Percentiles rank a stretch among this genome's conserved stretches.
These are phyloP conservation scores for Ambrosiella cleistominuta DNA, from an alignment of 2,329 filamentous ascomycete species.

Conservation along the genomic window DNA sequence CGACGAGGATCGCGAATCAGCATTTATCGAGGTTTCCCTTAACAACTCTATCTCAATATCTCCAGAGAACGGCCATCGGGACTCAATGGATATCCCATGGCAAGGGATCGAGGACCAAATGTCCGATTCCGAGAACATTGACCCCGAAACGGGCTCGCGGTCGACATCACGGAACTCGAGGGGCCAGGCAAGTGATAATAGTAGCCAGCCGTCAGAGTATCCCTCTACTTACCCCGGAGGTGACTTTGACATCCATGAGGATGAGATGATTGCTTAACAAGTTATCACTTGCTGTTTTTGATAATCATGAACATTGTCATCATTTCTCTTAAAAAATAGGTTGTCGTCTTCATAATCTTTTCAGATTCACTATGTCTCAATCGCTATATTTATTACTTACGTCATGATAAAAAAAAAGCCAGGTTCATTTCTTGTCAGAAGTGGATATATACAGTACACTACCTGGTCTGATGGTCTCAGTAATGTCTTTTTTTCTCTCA, in stretches of 20 bases:
- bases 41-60: not conserved
- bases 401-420: not conserved
- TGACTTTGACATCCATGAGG: constrained; percentile 27
- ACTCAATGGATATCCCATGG: constrained; percentile 39
- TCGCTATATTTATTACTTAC: not conserved
- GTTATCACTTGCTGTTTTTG: not conserved
- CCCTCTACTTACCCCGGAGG: constrained; percentile 30
- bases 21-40: not conserved
- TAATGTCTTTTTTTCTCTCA: not conserved
- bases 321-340: not conserved
- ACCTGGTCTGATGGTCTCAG: not conserved
- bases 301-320: not conserved
- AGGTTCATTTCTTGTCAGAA: not conserved
- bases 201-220: constrained; percentile 39
- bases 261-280: constrained; percentile 15
- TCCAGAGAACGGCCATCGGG: constrained; percentile 13
- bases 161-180: not conserved
- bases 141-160: constrained; percentile 19
- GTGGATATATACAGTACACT: constrained; percentile 1
- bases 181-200: constrained; percentile 16
- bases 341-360: not conserved
- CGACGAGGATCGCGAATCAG: constrained; percentile 15
- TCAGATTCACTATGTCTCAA: not conserved
- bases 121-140: constrained; percentile 34
- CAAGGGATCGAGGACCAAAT: constrained; percentile 34